phyloP scores from a whole-genome alignment of 257 asterid species.

The Nicotiana paniculata region DNA sequence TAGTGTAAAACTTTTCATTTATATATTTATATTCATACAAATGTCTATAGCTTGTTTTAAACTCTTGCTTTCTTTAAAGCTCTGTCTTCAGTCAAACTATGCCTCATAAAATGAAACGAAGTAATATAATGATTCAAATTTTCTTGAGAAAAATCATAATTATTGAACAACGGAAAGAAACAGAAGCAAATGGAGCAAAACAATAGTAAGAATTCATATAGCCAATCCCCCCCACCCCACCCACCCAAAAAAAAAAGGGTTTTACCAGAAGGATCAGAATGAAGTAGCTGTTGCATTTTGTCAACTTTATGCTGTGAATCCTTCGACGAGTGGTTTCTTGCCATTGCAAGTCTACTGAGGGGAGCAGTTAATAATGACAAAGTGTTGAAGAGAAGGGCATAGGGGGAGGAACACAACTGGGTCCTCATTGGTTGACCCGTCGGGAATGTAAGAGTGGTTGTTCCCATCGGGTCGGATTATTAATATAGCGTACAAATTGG shows the following conservation, averaged over 20 bases:
- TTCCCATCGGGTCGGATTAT: too few relatives aligned
- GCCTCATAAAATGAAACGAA: too few relatives aligned
- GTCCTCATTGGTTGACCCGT: neutral
- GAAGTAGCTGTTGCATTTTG: conserved; percentile 38
- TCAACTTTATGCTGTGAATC: conserved; percentile 15
- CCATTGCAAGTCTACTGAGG: neutral
- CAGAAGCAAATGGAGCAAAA: neutral
- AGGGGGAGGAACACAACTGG: neutral
- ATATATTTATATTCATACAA: too few relatives aligned
- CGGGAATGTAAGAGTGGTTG: too few relatives aligned
- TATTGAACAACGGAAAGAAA: neutral
- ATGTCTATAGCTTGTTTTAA: too few relatives aligned
- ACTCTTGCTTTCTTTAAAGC: too few relatives aligned
- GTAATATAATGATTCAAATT: neutral
- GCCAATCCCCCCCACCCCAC: too few relatives aligned
- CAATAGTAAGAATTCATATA: too few relatives aligned
- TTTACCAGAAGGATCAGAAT: conserved; percentile 40
- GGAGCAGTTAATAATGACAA: neutral
- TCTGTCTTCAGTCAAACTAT: too few relatives aligned
- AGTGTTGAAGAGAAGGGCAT: neutral
- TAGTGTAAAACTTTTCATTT: too few relatives aligned
- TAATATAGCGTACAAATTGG: too few relatives aligned
- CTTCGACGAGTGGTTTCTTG: neutral
- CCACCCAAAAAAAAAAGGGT: too few relatives aligned
- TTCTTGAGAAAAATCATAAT: neutral